Evolutionary conservation across 1,139 yeast genomes (phyloP).

Genomic region (Protomyces macrosporus): DNA sequence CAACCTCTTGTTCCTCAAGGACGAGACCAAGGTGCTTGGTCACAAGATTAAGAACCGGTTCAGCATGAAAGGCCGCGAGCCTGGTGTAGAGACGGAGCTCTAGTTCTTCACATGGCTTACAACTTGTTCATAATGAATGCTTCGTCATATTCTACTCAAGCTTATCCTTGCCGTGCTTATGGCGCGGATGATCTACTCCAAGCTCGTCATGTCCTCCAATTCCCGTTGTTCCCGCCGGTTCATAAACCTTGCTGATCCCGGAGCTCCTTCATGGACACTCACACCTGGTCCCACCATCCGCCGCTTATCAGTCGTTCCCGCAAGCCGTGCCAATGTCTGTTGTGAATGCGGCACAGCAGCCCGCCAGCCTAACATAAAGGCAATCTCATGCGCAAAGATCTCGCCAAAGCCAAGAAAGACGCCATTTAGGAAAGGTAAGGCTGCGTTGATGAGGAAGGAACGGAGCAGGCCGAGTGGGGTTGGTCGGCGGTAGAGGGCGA

Average conservation of each 20-base stretch:
- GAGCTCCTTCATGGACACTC: background rate
- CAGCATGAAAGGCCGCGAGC: slow-evolving; percentile 23
- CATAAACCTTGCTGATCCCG: background rate
- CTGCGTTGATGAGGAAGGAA: slow-evolving; percentile 63
- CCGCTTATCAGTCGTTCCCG: slow-evolving; percentile 9
- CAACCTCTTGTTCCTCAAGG: slow-evolving; percentile 21
- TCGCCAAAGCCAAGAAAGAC: slow-evolving; percentile 97
- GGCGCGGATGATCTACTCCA: slow-evolving; percentile 5
- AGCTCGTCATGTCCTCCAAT: slow-evolving; percentile 7
- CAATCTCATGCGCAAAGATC: slow-evolving; percentile 86
- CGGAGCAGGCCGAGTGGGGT: slow-evolving; percentile 37
- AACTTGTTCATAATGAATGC: background rate
- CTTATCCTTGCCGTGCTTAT: background rate
- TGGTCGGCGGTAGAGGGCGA: background rate
- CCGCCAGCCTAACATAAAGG: slow-evolving; percentile 70
- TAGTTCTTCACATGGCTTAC: background rate
- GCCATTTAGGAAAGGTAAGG: slow-evolving; percentile 87
- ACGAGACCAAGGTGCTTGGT: slow-evolving; percentile 20
- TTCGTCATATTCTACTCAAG: background rate
- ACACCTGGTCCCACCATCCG: slow-evolving; percentile 19
- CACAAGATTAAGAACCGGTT: slow-evolving; percentile 14
- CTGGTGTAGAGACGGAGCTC: slow-evolving; percentile 23
- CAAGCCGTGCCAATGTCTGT: slow-evolving; percentile 49
- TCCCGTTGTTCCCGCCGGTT: slow-evolving; percentile 5
- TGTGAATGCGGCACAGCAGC: slow-evolving; percentile 39